Evolutionary conservation across 495 filamentous ascomycete genomes (phyloP).

Genomic region (Hypomontagnella monticulosa): DNA sequence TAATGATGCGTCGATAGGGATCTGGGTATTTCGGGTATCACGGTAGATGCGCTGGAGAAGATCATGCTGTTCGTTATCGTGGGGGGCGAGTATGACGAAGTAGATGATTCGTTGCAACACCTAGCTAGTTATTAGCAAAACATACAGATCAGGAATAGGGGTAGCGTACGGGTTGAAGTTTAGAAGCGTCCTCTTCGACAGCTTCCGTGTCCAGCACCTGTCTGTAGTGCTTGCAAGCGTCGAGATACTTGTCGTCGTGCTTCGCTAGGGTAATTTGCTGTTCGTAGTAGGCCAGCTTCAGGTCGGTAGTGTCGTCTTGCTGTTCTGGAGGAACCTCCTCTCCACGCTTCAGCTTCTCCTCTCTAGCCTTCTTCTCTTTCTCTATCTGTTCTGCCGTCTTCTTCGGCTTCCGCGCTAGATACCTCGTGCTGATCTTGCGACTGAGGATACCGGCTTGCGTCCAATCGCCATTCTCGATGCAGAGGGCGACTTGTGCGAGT

Average conservation of each 20-base stretch:
- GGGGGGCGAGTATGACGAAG: conserved; percentile 94
- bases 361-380: conserved; percentile 85
- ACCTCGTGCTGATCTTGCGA: conserved; percentile 95
- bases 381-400: conserved; percentile 86
- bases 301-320: conserved; percentile 91
- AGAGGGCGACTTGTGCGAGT: conserved; percentile 90
- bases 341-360: conserved; percentile 78
- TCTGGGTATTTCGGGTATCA: conserved; percentile 71
- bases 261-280: conserved; percentile 95
- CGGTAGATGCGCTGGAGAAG: conserved; percentile 90
- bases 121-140: conserved; percentile 58
- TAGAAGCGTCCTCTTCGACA: conserved; percentile 85
- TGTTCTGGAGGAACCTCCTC: conserved; percentile 80
- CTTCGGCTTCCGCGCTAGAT: conserved; percentile 87
- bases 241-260: conserved; percentile 96
- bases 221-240: conserved; percentile 95
- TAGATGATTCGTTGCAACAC: conserved; percentile 93
- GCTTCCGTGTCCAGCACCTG: conserved; percentile 95
- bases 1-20: conserved; percentile 79
- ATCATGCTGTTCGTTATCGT: conserved; percentile 99
- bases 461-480: conserved; percentile 96
- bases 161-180: conserved; percentile 79
- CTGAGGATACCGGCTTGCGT: conserved; percentile 93
- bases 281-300: conserved; percentile 96
- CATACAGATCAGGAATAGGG: background rate